Evolutionary conservation across 305 asterid species (phyloP).

Genomic region (Nicotiana rustica): DNA sequence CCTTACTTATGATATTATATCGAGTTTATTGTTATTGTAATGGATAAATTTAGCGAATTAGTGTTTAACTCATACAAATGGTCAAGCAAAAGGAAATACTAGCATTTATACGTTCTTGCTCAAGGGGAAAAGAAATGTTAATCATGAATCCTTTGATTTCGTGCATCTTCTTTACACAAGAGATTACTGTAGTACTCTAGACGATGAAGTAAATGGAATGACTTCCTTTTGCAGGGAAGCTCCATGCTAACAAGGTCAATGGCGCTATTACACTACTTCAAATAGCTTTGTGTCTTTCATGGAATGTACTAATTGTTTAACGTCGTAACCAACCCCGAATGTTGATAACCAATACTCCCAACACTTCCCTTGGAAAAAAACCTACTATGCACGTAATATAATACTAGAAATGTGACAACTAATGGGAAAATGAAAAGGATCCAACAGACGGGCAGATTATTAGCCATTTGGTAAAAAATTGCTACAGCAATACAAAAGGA

Average conservation of each 20-base stretch:
- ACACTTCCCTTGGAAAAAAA: background rate
- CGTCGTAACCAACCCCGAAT: too few relatives aligned
- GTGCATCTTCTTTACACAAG: too few relatives aligned
- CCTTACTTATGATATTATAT: too few relatives aligned
- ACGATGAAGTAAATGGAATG: background rate
- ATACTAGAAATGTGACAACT: background rate
- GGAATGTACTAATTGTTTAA: too few relatives aligned
- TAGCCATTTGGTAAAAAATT: background rate
- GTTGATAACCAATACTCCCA: background rate
- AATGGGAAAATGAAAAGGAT: background rate
- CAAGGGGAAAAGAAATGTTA: too few relatives aligned
- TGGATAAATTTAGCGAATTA: too few relatives aligned
- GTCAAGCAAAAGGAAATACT: too few relatives aligned
- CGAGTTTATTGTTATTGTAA: too few relatives aligned
- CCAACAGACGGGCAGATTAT: background rate
- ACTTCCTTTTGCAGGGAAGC: background rate
- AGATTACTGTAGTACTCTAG: background rate
- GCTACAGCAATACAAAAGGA: background rate
- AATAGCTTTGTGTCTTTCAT: background rate
- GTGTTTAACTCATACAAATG: too few relatives aligned
- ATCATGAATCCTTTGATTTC: too few relatives aligned
- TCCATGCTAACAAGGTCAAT: background rate
- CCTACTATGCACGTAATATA: background rate
- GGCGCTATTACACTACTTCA: background rate
- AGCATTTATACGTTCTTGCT: too few relatives aligned